Evolutionary conservation across 1,284 basidiomycete species (phyloP), one percentile per base, ranked within the genome.

Genomic region (Melampsora larici-populina): DNA sequence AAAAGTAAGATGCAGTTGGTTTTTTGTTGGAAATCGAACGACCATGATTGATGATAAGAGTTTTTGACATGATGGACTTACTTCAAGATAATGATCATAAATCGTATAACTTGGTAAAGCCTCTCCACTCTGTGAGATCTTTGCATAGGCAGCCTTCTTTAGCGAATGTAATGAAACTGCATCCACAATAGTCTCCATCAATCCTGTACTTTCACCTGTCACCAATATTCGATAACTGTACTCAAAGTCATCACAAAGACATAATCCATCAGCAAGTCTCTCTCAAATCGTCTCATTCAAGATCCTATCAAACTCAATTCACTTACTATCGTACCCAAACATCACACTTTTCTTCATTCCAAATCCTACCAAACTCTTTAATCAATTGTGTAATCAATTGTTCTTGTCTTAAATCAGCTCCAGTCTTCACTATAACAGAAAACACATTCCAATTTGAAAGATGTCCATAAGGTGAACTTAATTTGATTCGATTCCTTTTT

Each of bases 101-200:
- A 97, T 84, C 0, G 91, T 92, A 73, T 96, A 76, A 49, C 69
- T 76, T 24, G 74, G 74, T 60, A 76, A 69, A 58, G 43, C 67
- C 43, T 40, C 62, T 24, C 69, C n/a, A 18, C 24, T 66, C 80
- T 89, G 89, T 0, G 92, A 89, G 24, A 96, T 86, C 79, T 93
- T 88, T 2, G 94, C 93, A 84, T 99, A 99, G 82, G 97, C 94
- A 3, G 94, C 92, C 85, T 99, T 99, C 87, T 99, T 99, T 85
- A 99, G 97, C 11, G 96, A 98, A 84, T 99, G 97, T 81, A 99
- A 93, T 17, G 94, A 97, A 1, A 99, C 93, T 0, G 96, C 92
- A 81, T 99, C 97, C 7, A 93, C 96, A 78, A 84, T 82, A 0
- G 94, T 96, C 85, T 96, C 93, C 8, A 96, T 93, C 72, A 99